Evolutionary conservation across 495 filamentous ascomycete species (phyloP).

Genomic region (Penicillium antarcticum): DNA sequence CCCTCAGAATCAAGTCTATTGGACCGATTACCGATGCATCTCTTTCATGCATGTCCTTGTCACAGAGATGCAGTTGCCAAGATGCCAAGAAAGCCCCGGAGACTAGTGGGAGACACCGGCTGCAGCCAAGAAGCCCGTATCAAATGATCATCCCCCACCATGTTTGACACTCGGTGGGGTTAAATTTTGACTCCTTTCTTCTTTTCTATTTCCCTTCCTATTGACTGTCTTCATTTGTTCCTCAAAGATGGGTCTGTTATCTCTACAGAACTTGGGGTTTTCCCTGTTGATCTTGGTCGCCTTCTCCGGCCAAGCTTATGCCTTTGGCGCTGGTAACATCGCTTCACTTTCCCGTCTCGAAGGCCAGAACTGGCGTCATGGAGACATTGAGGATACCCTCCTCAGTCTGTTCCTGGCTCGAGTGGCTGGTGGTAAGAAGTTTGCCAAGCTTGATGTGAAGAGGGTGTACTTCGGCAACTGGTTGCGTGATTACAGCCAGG

Average conservation of each 20-base stretch:
- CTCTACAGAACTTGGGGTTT: constrained; percentile 33
- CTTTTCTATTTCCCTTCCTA: not conserved
- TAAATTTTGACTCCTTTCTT: not conserved
- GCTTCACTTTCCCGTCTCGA: constrained; percentile 72
- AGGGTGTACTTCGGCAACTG: constrained; percentile 90
- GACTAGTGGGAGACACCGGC: not conserved
- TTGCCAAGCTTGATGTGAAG: constrained; percentile 81
- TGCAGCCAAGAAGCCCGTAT: not conserved
- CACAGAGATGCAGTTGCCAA: not conserved
- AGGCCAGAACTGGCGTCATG: constrained; percentile 90
- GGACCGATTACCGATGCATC: too few species aligned
- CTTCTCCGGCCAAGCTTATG: constrained; percentile 61
- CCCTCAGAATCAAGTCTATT: too few species aligned
- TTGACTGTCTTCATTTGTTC: not conserved
- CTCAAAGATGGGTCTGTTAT: constrained; percentile 22
- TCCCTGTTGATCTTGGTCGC: constrained; percentile 55
- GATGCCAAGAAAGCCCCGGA: not conserved
- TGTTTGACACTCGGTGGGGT: constrained; percentile 6
- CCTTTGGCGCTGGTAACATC: constrained; percentile 89
- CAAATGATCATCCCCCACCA: not conserved
- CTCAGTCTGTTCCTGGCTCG: constrained; percentile 72
- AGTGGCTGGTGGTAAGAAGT: constrained; percentile 77
- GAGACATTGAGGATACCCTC: constrained; percentile 83
- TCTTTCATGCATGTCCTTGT: too few species aligned
- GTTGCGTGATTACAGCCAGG: constrained; percentile 72